phyloP scores from a whole-genome alignment of 2,329 filamentous ascomycete genomes.

The Cytospora mali region DNA sequence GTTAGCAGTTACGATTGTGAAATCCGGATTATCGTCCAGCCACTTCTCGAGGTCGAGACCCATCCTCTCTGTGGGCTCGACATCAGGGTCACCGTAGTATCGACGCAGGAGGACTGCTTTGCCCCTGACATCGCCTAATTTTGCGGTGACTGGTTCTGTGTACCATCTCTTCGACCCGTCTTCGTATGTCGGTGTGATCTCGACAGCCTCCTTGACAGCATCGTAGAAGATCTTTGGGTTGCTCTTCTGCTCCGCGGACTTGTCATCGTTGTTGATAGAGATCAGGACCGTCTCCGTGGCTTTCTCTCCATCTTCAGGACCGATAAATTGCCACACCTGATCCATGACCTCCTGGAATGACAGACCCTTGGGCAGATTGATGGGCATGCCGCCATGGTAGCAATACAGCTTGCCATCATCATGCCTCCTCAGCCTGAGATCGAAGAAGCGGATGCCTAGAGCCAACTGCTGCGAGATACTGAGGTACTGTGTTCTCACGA shows the following conservation, averaged over 20 bases:
- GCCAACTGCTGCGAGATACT: constrained; percentile 64
- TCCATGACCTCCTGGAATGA: constrained; percentile 65
- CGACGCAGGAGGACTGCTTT: constrained; percentile 70
- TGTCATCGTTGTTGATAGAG: constrained; percentile 68
- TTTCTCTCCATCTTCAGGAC: constrained; percentile 40
- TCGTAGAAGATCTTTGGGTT: constrained; percentile 42
- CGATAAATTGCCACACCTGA: constrained; percentile 62
- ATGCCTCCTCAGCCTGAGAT: constrained; percentile 56
- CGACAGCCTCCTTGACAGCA: constrained; percentile 58
- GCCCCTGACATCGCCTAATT: constrained; percentile 63
- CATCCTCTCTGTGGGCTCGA: constrained; percentile 36
- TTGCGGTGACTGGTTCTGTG: constrained; percentile 55
- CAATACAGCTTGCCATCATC: constrained; percentile 57
- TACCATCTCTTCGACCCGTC: constrained; percentile 56
- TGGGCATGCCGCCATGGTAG: constrained; percentile 71
- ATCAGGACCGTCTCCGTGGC: constrained; percentile 69
- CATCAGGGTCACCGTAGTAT: constrained; percentile 48
- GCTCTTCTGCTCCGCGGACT: constrained; percentile 61
- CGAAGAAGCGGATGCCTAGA: constrained; percentile 73
- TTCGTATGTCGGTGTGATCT: constrained; percentile 38
- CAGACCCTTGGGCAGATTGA: constrained; percentile 62
- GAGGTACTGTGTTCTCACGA: constrained; percentile 72
- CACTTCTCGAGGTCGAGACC: constrained; percentile 50
- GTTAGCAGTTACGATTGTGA: constrained; percentile 47
- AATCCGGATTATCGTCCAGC: constrained; percentile 67